These are phyloP conservation scores for Nemania sp. DNA, from an alignment of 2,329 filamentous ascomycete genomes.

Conservation along the genomic window DNA sequence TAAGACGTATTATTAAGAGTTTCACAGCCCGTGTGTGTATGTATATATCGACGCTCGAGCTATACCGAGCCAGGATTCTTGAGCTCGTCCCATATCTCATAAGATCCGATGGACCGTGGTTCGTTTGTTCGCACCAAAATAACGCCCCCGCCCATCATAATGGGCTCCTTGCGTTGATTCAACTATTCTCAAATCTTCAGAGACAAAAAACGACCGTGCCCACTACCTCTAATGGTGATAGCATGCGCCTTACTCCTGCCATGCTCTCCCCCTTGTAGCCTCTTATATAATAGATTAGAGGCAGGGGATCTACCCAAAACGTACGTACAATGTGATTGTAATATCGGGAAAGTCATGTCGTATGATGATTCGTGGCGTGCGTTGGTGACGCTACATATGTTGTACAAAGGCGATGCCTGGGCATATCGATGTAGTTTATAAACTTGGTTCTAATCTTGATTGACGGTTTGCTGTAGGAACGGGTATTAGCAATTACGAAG, in stretches of 20 bases:
- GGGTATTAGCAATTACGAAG: conserved; percentile 21
- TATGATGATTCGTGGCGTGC: conserved; percentile 20
- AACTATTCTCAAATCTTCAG: conserved; percentile 5
- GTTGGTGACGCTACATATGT: conserved; percentile 53
- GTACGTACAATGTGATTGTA: conserved; percentile 24
- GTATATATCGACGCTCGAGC: conserved; percentile 19
- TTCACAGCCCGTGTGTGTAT: conserved; percentile 22
- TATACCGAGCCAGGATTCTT: conserved; percentile 4
- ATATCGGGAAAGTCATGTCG: conserved; percentile 30
- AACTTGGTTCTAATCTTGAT: conserved; percentile 33
- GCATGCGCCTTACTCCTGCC: conserved; percentile 37
- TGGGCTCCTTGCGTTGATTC: conserved; percentile 16
- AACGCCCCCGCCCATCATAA: conserved; percentile 1
- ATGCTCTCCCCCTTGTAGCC: conserved; percentile 23
- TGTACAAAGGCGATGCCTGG: conserved; percentile 36
- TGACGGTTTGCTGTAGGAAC: conserved; percentile 39
- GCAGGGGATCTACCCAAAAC: conserved; percentile 37
- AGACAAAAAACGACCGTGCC: conserved; percentile 30
- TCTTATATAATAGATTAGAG: conserved; percentile 21
- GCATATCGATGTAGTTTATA: conserved; percentile 15
- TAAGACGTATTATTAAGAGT: conserved; percentile 27
- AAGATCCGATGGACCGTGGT: conserved; percentile 16
- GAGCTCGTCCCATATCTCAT: conserved; percentile 33
- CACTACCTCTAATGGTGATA: conserved; percentile 24
- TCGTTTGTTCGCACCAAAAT: conserved; percentile 15